Evolutionary conservation across 768 basidiomycete species (phyloP).

Genomic region (Lyophyllum semitale): DNA sequence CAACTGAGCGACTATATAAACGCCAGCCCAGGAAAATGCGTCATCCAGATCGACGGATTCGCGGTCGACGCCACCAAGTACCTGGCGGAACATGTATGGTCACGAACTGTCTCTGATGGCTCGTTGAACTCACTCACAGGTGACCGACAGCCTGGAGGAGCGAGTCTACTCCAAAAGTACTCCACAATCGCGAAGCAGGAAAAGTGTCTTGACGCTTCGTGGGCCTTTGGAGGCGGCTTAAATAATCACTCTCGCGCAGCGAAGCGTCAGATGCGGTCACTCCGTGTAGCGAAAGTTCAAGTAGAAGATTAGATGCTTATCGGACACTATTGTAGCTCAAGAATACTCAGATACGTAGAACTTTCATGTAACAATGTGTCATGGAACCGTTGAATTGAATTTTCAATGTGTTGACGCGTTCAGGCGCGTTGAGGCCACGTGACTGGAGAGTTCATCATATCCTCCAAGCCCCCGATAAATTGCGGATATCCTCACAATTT

Average conservation of each 20-base stretch:
- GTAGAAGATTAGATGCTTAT: not conserved
- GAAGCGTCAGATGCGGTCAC: constrained; percentile 44
- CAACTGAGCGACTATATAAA: constrained; percentile 35
- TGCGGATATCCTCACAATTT: constrained; percentile 12
- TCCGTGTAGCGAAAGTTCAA: constrained; percentile 47
- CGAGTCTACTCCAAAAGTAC: constrained; percentile 52
- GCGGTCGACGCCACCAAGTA: constrained; percentile 65
- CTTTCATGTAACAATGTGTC: not conserved
- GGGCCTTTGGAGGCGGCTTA: constrained; percentile 71
- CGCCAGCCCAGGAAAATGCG: constrained; percentile 36
- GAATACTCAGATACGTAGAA: not conserved
- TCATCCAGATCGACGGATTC: constrained; percentile 61
- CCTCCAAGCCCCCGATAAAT: constrained; percentile 10
- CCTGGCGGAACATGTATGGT: constrained; percentile 68
- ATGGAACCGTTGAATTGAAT: no score
- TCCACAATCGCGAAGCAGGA: constrained; percentile 27
- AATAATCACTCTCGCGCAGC: constrained; percentile 73
- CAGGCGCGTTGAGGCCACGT: constrained; percentile 20
- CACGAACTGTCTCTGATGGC: not conserved
- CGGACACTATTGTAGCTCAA: not conserved
- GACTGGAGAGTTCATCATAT: constrained; percentile 17
- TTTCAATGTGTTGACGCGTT: constrained; percentile 14
- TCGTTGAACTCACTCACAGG: not conserved
- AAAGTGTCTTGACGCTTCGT: constrained; percentile 45
- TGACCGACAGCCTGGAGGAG: constrained; percentile 60